phyloP scores from a whole-genome alignment of 2,329 filamentous ascomycete genomes.

The Calonectria hongkongensis region DNA sequence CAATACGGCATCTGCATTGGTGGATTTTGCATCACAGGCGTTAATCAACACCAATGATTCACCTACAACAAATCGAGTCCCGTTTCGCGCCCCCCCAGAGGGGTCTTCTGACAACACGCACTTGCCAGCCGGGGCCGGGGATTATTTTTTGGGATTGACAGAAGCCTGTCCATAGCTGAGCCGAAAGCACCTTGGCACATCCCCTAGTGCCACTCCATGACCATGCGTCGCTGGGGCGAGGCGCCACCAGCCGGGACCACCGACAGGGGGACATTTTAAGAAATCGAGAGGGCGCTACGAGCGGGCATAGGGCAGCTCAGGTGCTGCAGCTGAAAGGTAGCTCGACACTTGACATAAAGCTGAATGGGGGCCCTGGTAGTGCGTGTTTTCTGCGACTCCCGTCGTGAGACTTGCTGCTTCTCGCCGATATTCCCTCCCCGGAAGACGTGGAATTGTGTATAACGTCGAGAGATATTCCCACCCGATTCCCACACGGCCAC shows the following conservation, averaged over 20 bases:
- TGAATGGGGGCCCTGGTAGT: slow-evolving; percentile 19
- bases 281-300: slow-evolving; percentile 21
- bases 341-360: slow-evolving; percentile 30
- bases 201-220: slow-evolving; percentile 31
- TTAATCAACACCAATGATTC: background rate
- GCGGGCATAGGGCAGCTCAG: slow-evolving; percentile 15
- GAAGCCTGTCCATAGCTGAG: slow-evolving; percentile 12
- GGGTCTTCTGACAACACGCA: background rate
- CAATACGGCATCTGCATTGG: background rate
- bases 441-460: background rate
- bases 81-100: background rate
- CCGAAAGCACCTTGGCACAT: slow-evolving; percentile 41
- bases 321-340: slow-evolving; percentile 1
- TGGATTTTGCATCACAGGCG: background rate
- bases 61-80: background rate
- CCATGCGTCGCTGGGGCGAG: slow-evolving; percentile 35
- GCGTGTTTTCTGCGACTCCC: slow-evolving; percentile 7
- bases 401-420: slow-evolving; percentile 13
- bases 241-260: slow-evolving; percentile 42
- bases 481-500: background rate
- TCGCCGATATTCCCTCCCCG: background rate
- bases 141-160: slow-evolving; percentile 17
- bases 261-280: slow-evolving; percentile 34
- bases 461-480: background rate
- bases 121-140: background rate